Evolutionary conservation across 2,329 filamentous ascomycete genomes (phyloP).

Genomic region (Diaporthe velutina): DNA sequence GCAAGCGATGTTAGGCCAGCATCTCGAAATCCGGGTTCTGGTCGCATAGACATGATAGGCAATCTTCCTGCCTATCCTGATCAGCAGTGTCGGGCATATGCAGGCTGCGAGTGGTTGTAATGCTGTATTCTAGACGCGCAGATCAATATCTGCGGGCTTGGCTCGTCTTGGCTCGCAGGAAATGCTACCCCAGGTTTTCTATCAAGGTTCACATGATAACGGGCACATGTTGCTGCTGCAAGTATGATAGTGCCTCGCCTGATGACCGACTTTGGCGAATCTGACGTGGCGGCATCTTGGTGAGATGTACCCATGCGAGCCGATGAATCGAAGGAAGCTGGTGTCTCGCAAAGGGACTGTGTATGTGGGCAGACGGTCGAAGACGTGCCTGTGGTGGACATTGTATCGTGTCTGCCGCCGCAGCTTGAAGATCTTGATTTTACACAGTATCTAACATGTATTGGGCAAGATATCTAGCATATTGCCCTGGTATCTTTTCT

Average conservation of each 20-base stretch:
- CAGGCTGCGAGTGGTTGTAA: constrained; percentile 14
- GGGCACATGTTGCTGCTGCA: neutral
- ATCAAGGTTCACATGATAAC: constrained; percentile 27
- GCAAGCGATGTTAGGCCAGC: neutral
- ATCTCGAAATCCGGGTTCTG: neutral
- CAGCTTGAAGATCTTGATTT: neutral
- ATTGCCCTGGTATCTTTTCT: neutral
- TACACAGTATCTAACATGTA: too few relatives aligned
- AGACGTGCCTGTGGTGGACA: neutral
- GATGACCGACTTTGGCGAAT: neutral
- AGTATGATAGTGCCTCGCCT: neutral
- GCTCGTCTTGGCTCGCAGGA: constrained; percentile 23
- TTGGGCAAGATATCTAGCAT: neutral
- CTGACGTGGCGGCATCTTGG: neutral
- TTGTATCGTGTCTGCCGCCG: neutral
- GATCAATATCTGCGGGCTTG: constrained; percentile 15
- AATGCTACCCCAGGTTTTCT: constrained; percentile 27
- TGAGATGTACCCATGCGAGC: neutral
- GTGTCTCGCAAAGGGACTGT: neutral
- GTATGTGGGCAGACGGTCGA: neutral
- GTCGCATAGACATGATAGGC: neutral
- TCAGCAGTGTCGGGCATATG: neutral
- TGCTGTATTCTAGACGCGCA: neutral
- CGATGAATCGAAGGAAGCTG: neutral
- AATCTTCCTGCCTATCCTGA: constrained; percentile 21